Percentiles rank a stretch among this genome's conserved stretches.
Evolutionary conservation across 495 filamentous ascomycete genomes (phyloP).

Genomic region (Neurospora sp.): DNA sequence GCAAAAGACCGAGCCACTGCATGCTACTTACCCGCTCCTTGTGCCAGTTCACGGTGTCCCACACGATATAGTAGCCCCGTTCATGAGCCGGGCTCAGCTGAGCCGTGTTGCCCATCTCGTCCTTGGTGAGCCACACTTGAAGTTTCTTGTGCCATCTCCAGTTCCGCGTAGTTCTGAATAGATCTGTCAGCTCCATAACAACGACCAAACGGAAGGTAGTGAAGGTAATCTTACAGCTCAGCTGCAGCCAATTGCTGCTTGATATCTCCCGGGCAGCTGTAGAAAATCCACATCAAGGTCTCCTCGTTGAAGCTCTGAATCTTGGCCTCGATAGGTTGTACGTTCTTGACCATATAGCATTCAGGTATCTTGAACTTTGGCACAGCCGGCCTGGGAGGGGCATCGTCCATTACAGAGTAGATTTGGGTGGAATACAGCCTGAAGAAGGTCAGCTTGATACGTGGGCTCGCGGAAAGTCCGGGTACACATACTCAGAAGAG

Average conservation of each 20-base stretch:
- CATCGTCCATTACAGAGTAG: constrained; percentile 60
- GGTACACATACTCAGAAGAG: constrained; percentile 56
- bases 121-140: constrained; percentile 84
- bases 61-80: constrained; percentile 80
- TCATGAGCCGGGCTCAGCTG: constrained; percentile 59
- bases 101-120: constrained; percentile 62
- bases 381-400: constrained; percentile 58
- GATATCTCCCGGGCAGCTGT: constrained; percentile 73
- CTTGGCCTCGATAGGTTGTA: constrained; percentile 67
- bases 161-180: constrained; percentile 49
- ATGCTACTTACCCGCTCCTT: constrained; percentile 60
- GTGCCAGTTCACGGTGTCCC: constrained; percentile 76
- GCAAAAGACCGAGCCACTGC: not conserved
- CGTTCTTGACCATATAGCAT: constrained; percentile 81
- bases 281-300: constrained; percentile 91
- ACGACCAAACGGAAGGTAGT: not conserved
- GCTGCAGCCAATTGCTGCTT: constrained; percentile 76
- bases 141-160: constrained; percentile 91
- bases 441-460: constrained; percentile 3
- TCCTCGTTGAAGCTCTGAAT: constrained; percentile 81
- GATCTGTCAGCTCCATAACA: constrained; percentile 2
- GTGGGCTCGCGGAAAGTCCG: not conserved
- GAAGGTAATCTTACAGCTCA: constrained; percentile 50
- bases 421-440: constrained; percentile 36
- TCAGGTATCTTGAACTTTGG: constrained; percentile 71